A percentile compares a stretch with the other conserved stretches of the same genome.
phyloP scores from a whole-genome alignment of 208 protist species.

The Herpetomonas samuelpessoai region DNA sequence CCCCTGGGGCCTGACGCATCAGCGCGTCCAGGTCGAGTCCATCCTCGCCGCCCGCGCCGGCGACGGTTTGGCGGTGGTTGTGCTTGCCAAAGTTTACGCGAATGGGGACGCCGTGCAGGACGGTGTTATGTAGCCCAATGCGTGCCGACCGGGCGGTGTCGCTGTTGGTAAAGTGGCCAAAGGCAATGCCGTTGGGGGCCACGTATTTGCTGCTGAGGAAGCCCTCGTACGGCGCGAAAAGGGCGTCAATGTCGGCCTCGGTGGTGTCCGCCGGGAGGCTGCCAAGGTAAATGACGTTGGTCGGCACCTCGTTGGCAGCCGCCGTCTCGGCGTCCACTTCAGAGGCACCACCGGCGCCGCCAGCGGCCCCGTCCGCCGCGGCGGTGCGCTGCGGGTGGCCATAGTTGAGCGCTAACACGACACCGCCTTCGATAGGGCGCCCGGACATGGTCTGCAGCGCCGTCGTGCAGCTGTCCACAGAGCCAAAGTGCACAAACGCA shows the following conservation, averaged over 20 bases:
- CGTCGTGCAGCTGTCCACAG: constrained; percentile 77
- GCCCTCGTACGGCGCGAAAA: constrained; percentile 75
- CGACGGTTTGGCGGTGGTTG: constrained; percentile 55
- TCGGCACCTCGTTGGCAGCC: constrained; percentile 62
- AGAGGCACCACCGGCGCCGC: constrained; percentile 3
- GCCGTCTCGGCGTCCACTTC: constrained; percentile 37
- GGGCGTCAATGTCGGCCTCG: constrained; percentile 60
- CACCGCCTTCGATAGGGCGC: constrained; percentile 62
- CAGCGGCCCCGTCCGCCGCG: constrained; percentile 8
- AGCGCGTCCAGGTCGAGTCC: constrained; percentile 42
- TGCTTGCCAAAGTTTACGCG: constrained; percentile 83
- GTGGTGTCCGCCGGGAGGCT: constrained; percentile 63
- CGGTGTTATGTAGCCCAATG: constrained; percentile 42
- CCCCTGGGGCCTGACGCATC: constrained; percentile 30
- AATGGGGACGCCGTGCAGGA: constrained; percentile 61
- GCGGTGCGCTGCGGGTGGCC: constrained; percentile 45
- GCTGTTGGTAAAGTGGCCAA: constrained; percentile 80
- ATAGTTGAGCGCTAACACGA: constrained; percentile 82
- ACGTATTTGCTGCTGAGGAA: constrained; percentile 85
- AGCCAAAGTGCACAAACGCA: constrained; percentile 85
- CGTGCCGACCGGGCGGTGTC: constrained; percentile 64
- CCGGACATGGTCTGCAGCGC: constrained; percentile 76
- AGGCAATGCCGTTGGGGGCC: constrained; percentile 58
- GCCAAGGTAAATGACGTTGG: constrained; percentile 86
- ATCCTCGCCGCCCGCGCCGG: constrained; percentile 6